Conservation (phyloP, 2,329 filamentous ascomycete genomes). For the Xylariaceae sp. region DNA sequence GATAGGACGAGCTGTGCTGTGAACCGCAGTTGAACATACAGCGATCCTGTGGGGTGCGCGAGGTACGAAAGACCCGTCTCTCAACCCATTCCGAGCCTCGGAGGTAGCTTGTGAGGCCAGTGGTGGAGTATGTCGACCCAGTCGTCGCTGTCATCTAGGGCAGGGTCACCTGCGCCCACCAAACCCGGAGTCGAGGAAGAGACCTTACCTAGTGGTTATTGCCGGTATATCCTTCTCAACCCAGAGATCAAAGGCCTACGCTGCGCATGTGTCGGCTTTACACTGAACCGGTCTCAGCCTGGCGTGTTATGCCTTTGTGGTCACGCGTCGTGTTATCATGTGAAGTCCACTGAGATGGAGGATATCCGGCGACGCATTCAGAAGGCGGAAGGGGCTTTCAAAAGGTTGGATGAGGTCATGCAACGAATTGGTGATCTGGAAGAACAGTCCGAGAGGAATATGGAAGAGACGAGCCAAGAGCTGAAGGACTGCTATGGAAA, state of each 20-base stretch:
- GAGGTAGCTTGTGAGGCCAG: slow-evolving; percentile 4
- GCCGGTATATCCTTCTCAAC: slow-evolving; percentile 53
- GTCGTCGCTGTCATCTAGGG: slow-evolving; percentile 29
- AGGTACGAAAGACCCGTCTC: neutral
- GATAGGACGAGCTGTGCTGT: slow-evolving; percentile 26
- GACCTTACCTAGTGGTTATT: slow-evolving; percentile 52
- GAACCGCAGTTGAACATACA: slow-evolving; percentile 11
- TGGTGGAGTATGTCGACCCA: slow-evolving; percentile 24
- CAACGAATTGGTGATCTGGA: slow-evolving; percentile 47
- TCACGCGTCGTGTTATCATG: slow-evolving; percentile 56
- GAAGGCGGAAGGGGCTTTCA: slow-evolving; percentile 40
- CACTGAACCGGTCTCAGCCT: slow-evolving; percentile 48
- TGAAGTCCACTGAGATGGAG: slow-evolving; percentile 46
- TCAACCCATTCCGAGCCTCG: neutral
- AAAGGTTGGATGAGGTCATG: slow-evolving; percentile 33
- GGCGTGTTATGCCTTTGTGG: slow-evolving; percentile 54
- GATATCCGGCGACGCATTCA: slow-evolving; percentile 43
- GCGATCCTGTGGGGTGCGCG: neutral
- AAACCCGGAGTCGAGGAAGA: slow-evolving; percentile 36
- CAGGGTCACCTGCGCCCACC: slow-evolving; percentile 19
- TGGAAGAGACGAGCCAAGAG: slow-evolving; percentile 46
- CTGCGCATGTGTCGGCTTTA: slow-evolving; percentile 55
- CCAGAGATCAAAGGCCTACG: slow-evolving; percentile 54
- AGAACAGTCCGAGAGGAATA: slow-evolving; percentile 49
- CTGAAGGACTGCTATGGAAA: slow-evolving; percentile 52